Evolutionary conservation across 768 basidiomycete species (phyloP).

Genomic region (Lactifluus pinguis): DNA sequence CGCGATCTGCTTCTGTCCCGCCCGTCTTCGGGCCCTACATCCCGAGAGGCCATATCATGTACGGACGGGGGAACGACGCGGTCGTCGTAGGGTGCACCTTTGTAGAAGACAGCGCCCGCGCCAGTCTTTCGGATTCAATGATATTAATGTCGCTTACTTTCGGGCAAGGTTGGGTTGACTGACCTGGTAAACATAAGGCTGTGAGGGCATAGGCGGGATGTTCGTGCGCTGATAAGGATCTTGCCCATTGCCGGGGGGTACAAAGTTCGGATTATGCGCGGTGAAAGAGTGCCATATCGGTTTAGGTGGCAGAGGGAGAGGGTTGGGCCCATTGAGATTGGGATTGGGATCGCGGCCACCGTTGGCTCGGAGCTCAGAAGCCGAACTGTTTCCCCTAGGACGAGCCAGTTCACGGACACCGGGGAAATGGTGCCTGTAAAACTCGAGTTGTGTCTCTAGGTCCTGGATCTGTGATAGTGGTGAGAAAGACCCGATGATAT

Average conservation of each 20-base stretch:
- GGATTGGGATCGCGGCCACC: constrained; percentile 2
- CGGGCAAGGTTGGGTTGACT: neutral
- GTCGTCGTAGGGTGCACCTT: constrained; percentile 12
- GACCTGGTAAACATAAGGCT: constrained; percentile 14
- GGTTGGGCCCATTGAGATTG: neutral
- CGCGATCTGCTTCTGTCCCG: constrained; percentile 5
- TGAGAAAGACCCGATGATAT: neutral
- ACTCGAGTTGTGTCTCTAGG: constrained; percentile 4
- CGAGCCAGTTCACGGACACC: constrained; percentile 10
- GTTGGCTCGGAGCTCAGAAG: neutral
- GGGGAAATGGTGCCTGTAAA: constrained; percentile 6
- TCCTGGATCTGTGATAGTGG: constrained; percentile 7
- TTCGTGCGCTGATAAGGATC: constrained; percentile 11
- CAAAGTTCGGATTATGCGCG: constrained; percentile 7
- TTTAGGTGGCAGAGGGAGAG: constrained; percentile 11
- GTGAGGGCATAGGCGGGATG: neutral
- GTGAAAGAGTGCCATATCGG: constrained; percentile 9
- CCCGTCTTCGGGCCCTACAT: neutral
- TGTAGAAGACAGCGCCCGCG: constrained; percentile 9
- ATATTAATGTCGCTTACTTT: neutral
- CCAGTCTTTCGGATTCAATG: neutral
- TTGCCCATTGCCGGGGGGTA: constrained; percentile 9
- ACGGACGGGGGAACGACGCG: constrained; percentile 10
- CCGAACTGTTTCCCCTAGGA: neutral
- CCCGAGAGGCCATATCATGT: constrained; percentile 7